Conservation (phyloP, 2,329 filamentous ascomycete genomes). For the Botrytis porri region DNA sequence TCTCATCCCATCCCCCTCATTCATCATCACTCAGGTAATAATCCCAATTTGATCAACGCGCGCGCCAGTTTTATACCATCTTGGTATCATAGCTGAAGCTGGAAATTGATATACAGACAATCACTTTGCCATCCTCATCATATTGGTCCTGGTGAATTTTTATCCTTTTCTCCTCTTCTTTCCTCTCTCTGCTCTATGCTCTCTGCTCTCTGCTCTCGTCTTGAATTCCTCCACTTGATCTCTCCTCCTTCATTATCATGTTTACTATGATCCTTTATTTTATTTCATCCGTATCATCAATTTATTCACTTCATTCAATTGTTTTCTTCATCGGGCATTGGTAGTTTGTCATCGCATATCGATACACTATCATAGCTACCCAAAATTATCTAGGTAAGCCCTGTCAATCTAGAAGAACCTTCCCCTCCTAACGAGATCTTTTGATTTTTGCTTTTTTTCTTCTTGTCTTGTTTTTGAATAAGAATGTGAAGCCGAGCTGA, state of each 20-base stretch:
- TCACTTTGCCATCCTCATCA: neutral
- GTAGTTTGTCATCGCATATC: constrained; percentile 21
- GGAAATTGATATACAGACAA: constrained; percentile 1
- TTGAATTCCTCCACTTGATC: neutral
- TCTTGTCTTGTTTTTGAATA: constrained; percentile 1
- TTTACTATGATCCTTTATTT: neutral
- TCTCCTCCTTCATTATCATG: neutral
- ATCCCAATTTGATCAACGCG: neutral
- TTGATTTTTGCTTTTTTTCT: constrained; percentile 8
- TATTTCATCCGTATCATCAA: neutral
- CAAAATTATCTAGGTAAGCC: constrained; percentile 28
- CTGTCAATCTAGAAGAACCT: constrained; percentile 1
- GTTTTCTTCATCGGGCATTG: constrained; percentile 24
- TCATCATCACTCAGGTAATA: neutral
- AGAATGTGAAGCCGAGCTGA: constrained; percentile 23
- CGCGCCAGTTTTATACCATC: neutral
- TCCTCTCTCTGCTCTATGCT: neutral
- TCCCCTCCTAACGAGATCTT: constrained; percentile 7
- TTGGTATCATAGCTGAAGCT: neutral
- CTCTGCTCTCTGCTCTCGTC: neutral
- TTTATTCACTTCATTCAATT: constrained; percentile 16
- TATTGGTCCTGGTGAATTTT: neutral
- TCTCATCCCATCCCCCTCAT: neutral
- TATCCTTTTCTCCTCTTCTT: neutral
- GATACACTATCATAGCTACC: constrained; percentile 27